Evolutionary conservation across 495 filamentous ascomycete species (phyloP).

Genomic region (Bryoglossum gracile): DNA sequence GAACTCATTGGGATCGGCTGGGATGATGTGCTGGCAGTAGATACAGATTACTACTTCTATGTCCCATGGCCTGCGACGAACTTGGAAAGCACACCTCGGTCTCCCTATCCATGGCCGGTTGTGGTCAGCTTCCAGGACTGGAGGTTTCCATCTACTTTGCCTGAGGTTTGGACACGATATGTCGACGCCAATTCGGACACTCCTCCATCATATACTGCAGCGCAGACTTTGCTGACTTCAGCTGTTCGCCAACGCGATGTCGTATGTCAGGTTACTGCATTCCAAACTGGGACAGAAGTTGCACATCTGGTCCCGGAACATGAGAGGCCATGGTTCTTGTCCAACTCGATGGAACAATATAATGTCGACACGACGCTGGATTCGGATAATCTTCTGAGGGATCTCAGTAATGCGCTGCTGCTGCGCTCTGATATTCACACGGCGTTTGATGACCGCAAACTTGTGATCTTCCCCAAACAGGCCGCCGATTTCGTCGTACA

Average conservation of each 20-base stretch:
- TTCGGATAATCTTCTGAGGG: neutral
- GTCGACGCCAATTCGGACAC: neutral
- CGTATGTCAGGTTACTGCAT: constrained; percentile 6
- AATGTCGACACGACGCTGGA: neutral
- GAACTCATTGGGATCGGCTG: neutral
- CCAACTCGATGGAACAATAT: neutral
- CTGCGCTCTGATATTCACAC: too few species aligned
- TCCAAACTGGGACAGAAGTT: neutral
- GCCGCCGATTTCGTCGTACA: too few species aligned
- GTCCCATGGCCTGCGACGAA: constrained; percentile 2
- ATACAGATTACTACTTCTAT: constrained; percentile 11
- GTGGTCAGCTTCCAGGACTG: constrained; percentile 12
- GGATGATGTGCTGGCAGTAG: constrained; percentile 6
- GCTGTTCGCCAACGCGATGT: constrained; percentile 7
- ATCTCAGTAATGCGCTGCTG: too few species aligned
- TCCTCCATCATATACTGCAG: constrained; percentile 8
- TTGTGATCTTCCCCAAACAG: too few species aligned
- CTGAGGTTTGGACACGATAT: neutral
- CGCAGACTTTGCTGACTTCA: constrained; percentile 3
- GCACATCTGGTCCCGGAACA: neutral
- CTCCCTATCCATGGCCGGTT: constrained; percentile 2
- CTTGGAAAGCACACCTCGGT: neutral
- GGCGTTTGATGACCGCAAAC: too few species aligned
- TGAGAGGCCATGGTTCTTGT: neutral
- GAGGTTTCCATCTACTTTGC: constrained; percentile 4